Percentiles rank a stretch among this genome's conserved stretches.
These are phyloP conservation scores for Mucor indicus DNA, from an alignment of 371 early-diverging fungal species.

Conservation along the genomic window DNA sequence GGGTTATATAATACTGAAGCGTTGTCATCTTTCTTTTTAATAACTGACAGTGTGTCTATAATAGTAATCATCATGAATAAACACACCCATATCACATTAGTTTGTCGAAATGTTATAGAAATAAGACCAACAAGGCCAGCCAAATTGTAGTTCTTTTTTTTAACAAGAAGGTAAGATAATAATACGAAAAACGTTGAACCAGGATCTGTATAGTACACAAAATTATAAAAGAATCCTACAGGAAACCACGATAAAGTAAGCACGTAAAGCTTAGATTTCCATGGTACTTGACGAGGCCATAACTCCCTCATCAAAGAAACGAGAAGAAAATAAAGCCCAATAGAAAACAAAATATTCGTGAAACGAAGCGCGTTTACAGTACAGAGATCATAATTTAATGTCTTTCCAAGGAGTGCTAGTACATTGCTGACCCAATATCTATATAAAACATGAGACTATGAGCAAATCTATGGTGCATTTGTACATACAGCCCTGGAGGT, in stretches of 20 bases:
- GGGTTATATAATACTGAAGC: slow-evolving; percentile 16
- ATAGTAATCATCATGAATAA: slow-evolving; percentile 53
- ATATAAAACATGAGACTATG: not conserved
- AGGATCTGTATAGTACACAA: slow-evolving; percentile 91
- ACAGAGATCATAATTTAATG: slow-evolving; percentile 32
- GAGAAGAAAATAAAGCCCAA: slow-evolving; percentile 47
- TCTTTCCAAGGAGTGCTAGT: slow-evolving; percentile 5
- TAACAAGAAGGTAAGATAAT: slow-evolving; percentile 57
- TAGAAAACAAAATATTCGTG: slow-evolving; percentile 57
- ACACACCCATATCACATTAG: slow-evolving; percentile 86
- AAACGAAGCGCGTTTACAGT: slow-evolving; percentile 52
- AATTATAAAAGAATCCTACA: slow-evolving; percentile 76
- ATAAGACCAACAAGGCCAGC: slow-evolving; percentile 58
- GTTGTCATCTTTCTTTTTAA: slow-evolving; percentile 5
- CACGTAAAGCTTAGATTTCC: slow-evolving; percentile 35
- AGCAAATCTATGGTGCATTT: not conserved
- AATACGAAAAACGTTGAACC: slow-evolving; percentile 82
- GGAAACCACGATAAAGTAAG: slow-evolving; percentile 74
- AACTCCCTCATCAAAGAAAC: slow-evolving; percentile 29
- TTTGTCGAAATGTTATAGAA: slow-evolving; percentile 82
- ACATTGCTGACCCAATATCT: slow-evolving; percentile 50
- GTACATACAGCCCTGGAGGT: slow-evolving; percentile 89
- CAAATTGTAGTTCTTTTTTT: slow-evolving; percentile 38
- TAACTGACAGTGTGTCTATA: slow-evolving; percentile 18
- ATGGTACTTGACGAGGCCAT: slow-evolving; percentile 19